phyloP scores from a whole-genome alignment of 2,329 filamentous ascomycete species.

The Pseudogymnoascus verrucosus region DNA sequence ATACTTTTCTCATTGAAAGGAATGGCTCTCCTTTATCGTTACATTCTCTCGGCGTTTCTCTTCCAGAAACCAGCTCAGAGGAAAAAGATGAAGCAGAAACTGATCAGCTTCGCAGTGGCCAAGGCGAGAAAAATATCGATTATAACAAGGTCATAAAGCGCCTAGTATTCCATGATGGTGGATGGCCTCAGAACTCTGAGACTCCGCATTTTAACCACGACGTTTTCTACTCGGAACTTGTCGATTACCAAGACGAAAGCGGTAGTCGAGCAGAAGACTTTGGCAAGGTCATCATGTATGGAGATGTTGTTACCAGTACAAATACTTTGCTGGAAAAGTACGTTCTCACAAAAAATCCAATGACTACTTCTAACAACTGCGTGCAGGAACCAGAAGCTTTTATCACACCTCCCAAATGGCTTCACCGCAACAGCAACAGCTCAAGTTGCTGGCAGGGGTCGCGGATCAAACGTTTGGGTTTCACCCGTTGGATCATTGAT shows the following conservation, averaged over 20 bases:
- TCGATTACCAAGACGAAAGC: constrained; percentile 51
- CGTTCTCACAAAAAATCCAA: constrained; percentile 15
- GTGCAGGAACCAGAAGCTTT: constrained; percentile 64
- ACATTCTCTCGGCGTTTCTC: constrained; percentile 43
- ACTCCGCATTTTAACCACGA: constrained; percentile 84
- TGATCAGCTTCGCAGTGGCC: constrained; percentile 19
- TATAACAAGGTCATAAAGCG: constrained; percentile 67
- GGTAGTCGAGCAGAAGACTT: constrained; percentile 55
- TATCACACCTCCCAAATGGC: constrained; percentile 71
- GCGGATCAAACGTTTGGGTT: constrained; percentile 91
- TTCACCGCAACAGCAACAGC: constrained; percentile 82
- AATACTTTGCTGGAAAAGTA: constrained; percentile 89
- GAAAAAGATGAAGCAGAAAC: constrained; percentile 12
- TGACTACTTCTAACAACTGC: constrained; percentile 11
- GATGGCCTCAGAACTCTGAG: constrained; percentile 59
- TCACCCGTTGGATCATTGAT: constrained; percentile 79
- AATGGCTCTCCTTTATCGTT: constrained; percentile 53
- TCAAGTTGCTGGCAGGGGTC: constrained; percentile 79
- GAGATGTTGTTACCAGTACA: constrained; percentile 87
- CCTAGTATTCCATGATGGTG: constrained; percentile 62
- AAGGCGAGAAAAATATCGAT: constrained; percentile 57
- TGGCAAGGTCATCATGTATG: constrained; percentile 74
- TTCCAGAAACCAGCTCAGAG: constrained; percentile 28
- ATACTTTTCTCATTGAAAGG: constrained; percentile 72
- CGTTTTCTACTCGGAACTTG: constrained; percentile 65